A percentile compares a stretch with the other conserved stretches of the same genome.
Evolutionary conservation across 2,329 filamentous ascomycete genomes (phyloP).

Genomic region (Pseudogymnoascus sp.): DNA sequence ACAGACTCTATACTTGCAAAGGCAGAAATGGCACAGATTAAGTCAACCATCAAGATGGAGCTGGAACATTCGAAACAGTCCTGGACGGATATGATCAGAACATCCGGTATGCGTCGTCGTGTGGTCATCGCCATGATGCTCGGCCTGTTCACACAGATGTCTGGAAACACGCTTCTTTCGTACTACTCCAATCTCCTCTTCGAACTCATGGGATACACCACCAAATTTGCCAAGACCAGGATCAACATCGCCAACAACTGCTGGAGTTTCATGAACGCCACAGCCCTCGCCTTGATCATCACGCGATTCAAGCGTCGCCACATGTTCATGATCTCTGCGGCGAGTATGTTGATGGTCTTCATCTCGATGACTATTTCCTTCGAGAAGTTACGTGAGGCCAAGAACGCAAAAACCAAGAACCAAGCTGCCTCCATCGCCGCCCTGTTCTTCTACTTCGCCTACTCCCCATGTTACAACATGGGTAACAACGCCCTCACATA

Average conservation of each 20-base stretch:
- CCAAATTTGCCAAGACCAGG: conserved; percentile 38
- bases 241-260: conserved; percentile 42
- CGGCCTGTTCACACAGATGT: conserved; percentile 50
- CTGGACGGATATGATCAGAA: conserved; percentile 48
- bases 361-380: conserved; percentile 49
- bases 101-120: conserved; percentile 44
- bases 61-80: conserved; percentile 46
- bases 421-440: conserved; percentile 26
- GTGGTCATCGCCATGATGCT: conserved; percentile 44
- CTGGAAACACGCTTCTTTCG: conserved; percentile 40
- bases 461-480: conserved; percentile 55
- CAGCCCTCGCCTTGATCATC: conserved; percentile 37
- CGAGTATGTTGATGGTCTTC: conserved; percentile 48
- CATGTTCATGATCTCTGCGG: conserved; percentile 50
- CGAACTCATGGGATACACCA: conserved; percentile 40
- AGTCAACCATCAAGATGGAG: conserved; percentile 49
- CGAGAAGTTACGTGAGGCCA: conserved; percentile 34
- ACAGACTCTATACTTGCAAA: conserved; percentile 45
- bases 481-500: conserved; percentile 63
- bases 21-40: conserved; percentile 56
- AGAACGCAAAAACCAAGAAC: conserved; percentile 27
- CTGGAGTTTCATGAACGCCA: conserved; percentile 41
- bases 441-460: conserved; percentile 56
- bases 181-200: conserved; percentile 46
- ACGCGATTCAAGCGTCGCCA: conserved; percentile 40